A percentile compares a stretch with the other conserved stretches of the same genome.
Evolutionary conservation across 2,329 filamentous ascomycete species (phyloP).

Genomic region (Septoria linicola): DNA sequence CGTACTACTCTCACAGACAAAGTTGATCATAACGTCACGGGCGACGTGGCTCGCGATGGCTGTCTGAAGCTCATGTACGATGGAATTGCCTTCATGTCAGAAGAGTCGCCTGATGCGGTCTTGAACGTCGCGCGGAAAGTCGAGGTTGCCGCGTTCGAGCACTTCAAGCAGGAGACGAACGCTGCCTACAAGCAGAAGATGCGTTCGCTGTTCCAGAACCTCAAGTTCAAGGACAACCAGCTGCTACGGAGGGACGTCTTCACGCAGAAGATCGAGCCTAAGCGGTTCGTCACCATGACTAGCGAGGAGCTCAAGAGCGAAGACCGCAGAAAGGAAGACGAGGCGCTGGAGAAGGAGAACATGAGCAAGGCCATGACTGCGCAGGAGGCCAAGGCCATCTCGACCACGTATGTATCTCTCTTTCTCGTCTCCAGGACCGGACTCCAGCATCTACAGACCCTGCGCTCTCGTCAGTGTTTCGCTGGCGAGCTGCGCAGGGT

Average conservation of each 20-base stretch:
- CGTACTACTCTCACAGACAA: slow-evolving; percentile 79
- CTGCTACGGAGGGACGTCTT: slow-evolving; percentile 75
- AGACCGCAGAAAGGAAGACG: slow-evolving; percentile 73
- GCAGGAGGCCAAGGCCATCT: slow-evolving; percentile 83
- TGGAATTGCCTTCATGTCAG: slow-evolving; percentile 73
- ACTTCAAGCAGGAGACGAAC: slow-evolving; percentile 67
- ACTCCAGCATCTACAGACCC: slow-evolving; percentile 12
- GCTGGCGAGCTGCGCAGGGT: slow-evolving; percentile 30
- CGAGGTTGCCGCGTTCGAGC: slow-evolving; percentile 71
- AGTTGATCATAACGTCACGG: slow-evolving; percentile 73
- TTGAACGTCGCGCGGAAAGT: slow-evolving; percentile 66
- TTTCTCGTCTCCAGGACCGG: background rate
- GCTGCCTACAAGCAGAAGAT: slow-evolving; percentile 83
- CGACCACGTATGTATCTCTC: slow-evolving; percentile 33
- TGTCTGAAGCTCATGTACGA: slow-evolving; percentile 94
- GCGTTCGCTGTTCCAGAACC: slow-evolving; percentile 87
- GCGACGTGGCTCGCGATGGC: slow-evolving; percentile 71
- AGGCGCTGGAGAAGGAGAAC: slow-evolving; percentile 81
- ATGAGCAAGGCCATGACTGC: slow-evolving; percentile 97
- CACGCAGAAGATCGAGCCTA: slow-evolving; percentile 67
- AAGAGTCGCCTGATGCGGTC: slow-evolving; percentile 62
- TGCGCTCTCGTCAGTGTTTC: slow-evolving; percentile 17
- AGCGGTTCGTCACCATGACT: slow-evolving; percentile 79
- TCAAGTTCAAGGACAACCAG: slow-evolving; percentile 87
- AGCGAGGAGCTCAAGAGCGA: slow-evolving; percentile 88